Evolutionary conservation across 257 asterid genomes (phyloP), one percentile per base, ranked within the genome.

Genomic region (Fraxinus cuspidata): DNA sequence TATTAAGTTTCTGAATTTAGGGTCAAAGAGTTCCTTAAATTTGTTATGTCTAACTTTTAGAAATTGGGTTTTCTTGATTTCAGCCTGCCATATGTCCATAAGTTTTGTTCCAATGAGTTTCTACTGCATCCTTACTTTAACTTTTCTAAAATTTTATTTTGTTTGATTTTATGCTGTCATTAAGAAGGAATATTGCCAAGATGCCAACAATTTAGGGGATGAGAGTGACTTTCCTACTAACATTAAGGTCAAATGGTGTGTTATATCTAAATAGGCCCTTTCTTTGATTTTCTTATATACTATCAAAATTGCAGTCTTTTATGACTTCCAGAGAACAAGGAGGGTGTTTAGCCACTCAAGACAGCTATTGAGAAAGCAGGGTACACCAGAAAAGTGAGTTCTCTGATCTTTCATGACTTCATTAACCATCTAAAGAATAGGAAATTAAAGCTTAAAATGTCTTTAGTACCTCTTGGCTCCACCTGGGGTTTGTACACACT

Each of bases 301-400:
- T 84, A 75, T 75, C 82, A 53, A 81, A 72, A 27, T n/a, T n/a
- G 18, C 2, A 51, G 60, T 51, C 58, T n/a, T n/a, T n/a, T n/a
- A n/a, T 31, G 74, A 35, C 77, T 74, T 40, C 58, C 93, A 98
- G 98, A 95, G 86, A 95, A 95, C 91, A n/a, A n/a, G n/a, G 98
- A 95, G 86, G 99, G 98, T 71, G 97, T 95, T 77, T 98, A 95
- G 79, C 84, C 93, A 82, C 96, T 95, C 13, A 93, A 93, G 93
- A 93, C 97, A 63, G 99, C 99, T 73, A 92, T 92, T 80, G 96
- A 83, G 0, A 95, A 95, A 83, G 99, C 99, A 7, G 99, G 99
- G 67, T 95, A 91, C 81, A 91, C 96, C 0, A 94, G 86, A 65
- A 88, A 92, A 78, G 97, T 91, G 77, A 84, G 90, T 78, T 58